Evolutionary conservation across 2,329 filamentous ascomycete species (phyloP).

Genomic region (Xylaria sp.): DNA sequence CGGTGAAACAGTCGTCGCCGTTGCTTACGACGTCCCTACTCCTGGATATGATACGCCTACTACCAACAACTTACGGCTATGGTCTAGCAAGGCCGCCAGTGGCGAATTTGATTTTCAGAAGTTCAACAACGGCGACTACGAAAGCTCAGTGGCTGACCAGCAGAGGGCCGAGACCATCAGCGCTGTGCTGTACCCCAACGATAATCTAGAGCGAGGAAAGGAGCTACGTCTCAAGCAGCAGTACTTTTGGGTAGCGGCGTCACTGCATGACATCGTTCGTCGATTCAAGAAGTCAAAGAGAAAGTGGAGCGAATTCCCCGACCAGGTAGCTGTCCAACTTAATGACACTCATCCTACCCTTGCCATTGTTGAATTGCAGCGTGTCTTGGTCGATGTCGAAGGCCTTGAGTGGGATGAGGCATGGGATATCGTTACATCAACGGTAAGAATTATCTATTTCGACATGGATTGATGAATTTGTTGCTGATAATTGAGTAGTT

Average conservation of each 20-base stretch:
- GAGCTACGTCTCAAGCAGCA: constrained; percentile 98
- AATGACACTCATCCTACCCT: constrained; percentile 98
- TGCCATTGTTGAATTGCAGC: constrained; percentile 94
- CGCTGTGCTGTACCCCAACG: constrained; percentile 95
- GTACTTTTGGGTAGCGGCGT: constrained; percentile 99
- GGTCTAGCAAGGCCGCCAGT: constrained; percentile 96
- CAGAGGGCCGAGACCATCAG: constrained; percentile 99
- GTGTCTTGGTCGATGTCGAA: constrained; percentile 89
- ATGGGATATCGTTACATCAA: constrained; percentile 82
- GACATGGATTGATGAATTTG: constrained; percentile 22
- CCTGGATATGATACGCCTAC: constrained; percentile 90
- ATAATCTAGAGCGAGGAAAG: constrained; percentile 95
- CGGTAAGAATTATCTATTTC: constrained; percentile 58
- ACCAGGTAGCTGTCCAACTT: constrained; percentile 95
- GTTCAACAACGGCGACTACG: constrained; percentile 98
- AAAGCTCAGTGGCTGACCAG: constrained; percentile 97
- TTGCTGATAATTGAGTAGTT: constrained; percentile 63
- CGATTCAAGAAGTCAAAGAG: constrained; percentile 98
- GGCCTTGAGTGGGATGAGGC: constrained; percentile 93
- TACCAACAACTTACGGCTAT: constrained; percentile 95
- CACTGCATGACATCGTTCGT: constrained; percentile 93
- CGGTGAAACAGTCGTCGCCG: constrained; percentile 89
- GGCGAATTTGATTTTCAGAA: constrained; percentile 99
- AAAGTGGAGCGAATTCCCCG: constrained; percentile 89
- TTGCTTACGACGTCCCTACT: constrained; percentile 92